Evolutionary conservation across 768 basidiomycete genomes (phyloP), one percentile per base, ranked within the genome.

Genomic region (Auriscalpium orientale): DNA sequence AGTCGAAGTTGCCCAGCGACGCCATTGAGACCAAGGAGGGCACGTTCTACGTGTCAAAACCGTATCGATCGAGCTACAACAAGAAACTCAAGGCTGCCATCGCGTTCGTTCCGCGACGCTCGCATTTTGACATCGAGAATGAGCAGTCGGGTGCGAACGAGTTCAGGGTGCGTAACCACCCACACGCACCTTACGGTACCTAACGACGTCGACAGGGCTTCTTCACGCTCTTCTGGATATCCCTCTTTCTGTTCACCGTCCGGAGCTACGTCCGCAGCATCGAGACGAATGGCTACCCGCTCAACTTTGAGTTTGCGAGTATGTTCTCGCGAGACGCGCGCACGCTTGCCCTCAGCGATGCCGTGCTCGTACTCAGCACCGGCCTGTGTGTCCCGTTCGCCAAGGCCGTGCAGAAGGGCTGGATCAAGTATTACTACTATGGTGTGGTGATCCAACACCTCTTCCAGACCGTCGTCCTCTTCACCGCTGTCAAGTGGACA

Each of bases 171-270:
- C 45, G 56, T 51, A 51, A n/a, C 10, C 37, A 16, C 43, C 13
- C 15, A 44, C 10, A 12, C n/a, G 22, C 40, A 18, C 15, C 33
- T 47, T 38, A 1, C 51, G 8, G 21, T 45, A 22, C 54, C 37
- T 13, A 15, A 43, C 45, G 56, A 34, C 15, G 10, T 48, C 21
- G 20, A 46, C 63, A 89, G 86, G 95, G 95, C 1, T 98, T 98
- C 75, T 98, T 93, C 71, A 83, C 89, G 4, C 79, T 98, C 50
- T 98, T 98, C 73, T 98, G 97, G 85, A 83, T 90, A 54, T 86
- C 86, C 20, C 81, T 95, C 61, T 93, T 90, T 64, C 79, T 95
- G 50, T 84, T 92, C 66, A 81, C 85, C 11, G 67, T 93, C 43
- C 79, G 85, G 62, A 89, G 89, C 4, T 91, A 90, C 70, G 74